These are phyloP conservation scores for Russula brevipes DNA, from an alignment of 768 basidiomycete genomes.

Conservation along the genomic window DNA sequence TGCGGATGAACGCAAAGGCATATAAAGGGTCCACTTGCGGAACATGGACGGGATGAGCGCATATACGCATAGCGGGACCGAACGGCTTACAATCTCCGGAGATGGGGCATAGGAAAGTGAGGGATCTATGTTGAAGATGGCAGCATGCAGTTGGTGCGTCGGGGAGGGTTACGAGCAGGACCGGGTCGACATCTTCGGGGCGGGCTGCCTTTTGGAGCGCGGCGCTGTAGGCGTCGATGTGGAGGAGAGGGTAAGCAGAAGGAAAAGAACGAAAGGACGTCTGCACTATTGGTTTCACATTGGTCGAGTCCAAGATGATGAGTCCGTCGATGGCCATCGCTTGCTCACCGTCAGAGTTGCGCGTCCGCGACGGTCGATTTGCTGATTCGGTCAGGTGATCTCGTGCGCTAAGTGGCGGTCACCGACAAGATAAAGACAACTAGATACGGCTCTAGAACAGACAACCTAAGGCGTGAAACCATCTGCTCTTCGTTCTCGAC, in stretches of 20 bases:
- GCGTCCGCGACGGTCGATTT: no score
- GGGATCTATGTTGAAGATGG: slow-evolving; percentile 69
- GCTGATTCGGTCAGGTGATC: no score
- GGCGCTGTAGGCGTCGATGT: slow-evolving; percentile 79
- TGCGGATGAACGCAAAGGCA: slow-evolving; percentile 83
- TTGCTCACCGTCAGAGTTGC: no score
- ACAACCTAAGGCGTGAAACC: no score
- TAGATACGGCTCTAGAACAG: no score
- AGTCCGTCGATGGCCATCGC: slow-evolving; percentile 26
- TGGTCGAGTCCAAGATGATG: slow-evolving; percentile 29
- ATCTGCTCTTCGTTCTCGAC: no score
- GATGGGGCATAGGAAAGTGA: slow-evolving; percentile 74
- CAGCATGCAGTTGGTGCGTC: slow-evolving; percentile 70
- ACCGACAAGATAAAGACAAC: no score
- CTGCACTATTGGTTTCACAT: slow-evolving; percentile 66
- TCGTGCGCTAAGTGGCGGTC: no score
- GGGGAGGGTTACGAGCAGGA: slow-evolving; percentile 55
- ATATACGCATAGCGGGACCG: background rate
- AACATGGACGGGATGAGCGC: slow-evolving; percentile 11
- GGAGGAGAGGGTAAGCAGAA: slow-evolving; percentile 73
- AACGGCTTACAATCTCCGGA: slow-evolving; percentile 73
- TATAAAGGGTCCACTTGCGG: slow-evolving; percentile 77
- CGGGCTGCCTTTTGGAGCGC: slow-evolving; percentile 55
- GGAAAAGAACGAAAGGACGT: slow-evolving; percentile 81
- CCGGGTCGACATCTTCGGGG: slow-evolving; percentile 60